phyloP scores from a whole-genome alignment of 805 yeast genomes.

The Candida silvicultrix region DNA sequence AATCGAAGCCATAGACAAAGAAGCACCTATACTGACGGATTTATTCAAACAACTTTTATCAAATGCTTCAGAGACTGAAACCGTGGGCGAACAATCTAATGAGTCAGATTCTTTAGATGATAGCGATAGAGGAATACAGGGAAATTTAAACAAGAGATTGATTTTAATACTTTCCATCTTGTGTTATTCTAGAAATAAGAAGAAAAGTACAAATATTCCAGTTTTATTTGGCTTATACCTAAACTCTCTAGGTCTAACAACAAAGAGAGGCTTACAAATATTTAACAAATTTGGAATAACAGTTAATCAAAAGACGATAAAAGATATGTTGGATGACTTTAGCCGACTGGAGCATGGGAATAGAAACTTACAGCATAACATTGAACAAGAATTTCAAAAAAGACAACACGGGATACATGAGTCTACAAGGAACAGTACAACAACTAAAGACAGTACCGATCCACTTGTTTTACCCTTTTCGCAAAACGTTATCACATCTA shows the following conservation, averaged over 20 bases:
- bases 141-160: background rate
- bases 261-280: background rate
- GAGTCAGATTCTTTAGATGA: background rate
- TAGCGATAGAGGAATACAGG: background rate
- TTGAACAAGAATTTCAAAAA: background rate
- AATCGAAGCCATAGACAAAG: background rate
- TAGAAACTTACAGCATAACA: background rate
- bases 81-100: background rate
- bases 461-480: background rate
- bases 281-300: constrained; percentile 1
- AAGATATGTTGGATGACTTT: background rate
- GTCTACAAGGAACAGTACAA: background rate
- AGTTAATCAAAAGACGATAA: background rate
- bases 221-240: background rate
- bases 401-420: background rate
- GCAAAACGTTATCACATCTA: background rate
- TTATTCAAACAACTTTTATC: background rate
- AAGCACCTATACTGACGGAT: background rate
- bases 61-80: background rate
- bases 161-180: background rate
- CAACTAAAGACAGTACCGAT: background rate
- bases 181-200: background rate
- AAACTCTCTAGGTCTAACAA: background rate
- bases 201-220: background rate
- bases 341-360: background rate